phyloP scores from a whole-genome alignment of 768 basidiomycete species.

The Myochromella boudieri region DNA sequence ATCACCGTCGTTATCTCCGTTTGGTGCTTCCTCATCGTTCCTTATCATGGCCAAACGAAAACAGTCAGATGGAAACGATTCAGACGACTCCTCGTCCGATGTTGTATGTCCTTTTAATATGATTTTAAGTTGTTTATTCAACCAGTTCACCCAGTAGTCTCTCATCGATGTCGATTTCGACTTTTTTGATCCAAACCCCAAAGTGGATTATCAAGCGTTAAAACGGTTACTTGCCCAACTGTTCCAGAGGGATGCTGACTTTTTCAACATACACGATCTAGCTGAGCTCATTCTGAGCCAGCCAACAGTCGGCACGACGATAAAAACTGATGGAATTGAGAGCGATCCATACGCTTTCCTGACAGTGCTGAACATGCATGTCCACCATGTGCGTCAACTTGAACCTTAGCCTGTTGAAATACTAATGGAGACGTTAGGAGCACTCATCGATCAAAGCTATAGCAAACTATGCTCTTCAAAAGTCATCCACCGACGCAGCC shows the following conservation, averaged over 20 bases:
- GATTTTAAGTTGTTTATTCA: slow-evolving; percentile 11
- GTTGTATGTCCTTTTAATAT: slow-evolving; percentile 18
- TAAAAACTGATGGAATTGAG: slow-evolving; percentile 88
- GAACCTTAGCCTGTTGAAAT: not conserved
- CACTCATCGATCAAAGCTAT: slow-evolving; percentile 72
- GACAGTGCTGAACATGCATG: slow-evolving; percentile 77
- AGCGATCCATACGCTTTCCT: slow-evolving; percentile 91
- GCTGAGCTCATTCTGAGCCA: slow-evolving; percentile 78
- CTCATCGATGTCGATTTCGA: slow-evolving; percentile 90
- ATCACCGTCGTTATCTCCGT: not conserved
- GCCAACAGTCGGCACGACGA: slow-evolving; percentile 78
- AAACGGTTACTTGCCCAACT: slow-evolving; percentile 72
- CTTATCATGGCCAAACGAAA: slow-evolving; percentile 54
- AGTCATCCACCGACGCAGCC: slow-evolving; percentile 46
- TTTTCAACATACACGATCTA: slow-evolving; percentile 69
- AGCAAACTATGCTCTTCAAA: slow-evolving; percentile 63
- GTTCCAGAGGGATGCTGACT: slow-evolving; percentile 72
- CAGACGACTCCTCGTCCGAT: slow-evolving; percentile 38
- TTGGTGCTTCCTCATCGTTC: no score
- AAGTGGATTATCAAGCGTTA: slow-evolving; percentile 83
- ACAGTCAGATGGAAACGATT: slow-evolving; percentile 38
- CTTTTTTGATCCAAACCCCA: slow-evolving; percentile 85
- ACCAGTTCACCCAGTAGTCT: slow-evolving; percentile 39
- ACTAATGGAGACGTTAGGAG: slow-evolving; percentile 41
- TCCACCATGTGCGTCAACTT: slow-evolving; percentile 52